Conservation (phyloP, 768 basidiomycete genomes). For the Gautieria morchelliformis region DNA sequence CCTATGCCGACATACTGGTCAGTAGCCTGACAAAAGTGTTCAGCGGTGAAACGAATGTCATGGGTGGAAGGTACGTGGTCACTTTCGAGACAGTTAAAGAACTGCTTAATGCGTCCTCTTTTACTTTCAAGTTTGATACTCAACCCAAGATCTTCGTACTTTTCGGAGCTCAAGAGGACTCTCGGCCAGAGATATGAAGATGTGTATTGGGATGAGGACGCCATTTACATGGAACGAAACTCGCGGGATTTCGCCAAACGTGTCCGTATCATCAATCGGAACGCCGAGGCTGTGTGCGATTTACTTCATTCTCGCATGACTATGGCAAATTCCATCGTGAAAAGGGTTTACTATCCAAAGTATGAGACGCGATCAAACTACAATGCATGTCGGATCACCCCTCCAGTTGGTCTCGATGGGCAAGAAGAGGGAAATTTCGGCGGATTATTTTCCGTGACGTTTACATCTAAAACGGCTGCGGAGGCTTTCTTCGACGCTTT, state of each 20-base stretch:
- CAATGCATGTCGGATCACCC: constrained; percentile 14
- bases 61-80: constrained; percentile 40
- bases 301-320: constrained; percentile 25
- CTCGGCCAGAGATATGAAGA: constrained; percentile 33
- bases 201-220: constrained; percentile 38
- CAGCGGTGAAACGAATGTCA: constrained; percentile 42
- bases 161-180: constrained; percentile 25
- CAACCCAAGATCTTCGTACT: constrained; percentile 32
- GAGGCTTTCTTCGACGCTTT: constrained; percentile 36
- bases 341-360: constrained; percentile 39
- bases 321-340: constrained; percentile 23
- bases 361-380: constrained; percentile 34
- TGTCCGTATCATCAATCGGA: constrained; percentile 33
- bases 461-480: constrained; percentile 30
- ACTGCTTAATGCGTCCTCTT: neutral
- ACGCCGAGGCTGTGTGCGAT: constrained; percentile 36
- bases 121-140: constrained; percentile 31
- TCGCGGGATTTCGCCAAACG: constrained; percentile 38
- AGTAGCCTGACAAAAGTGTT: constrained; percentile 46
- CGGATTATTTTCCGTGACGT: constrained; percentile 34
- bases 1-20: constrained; percentile 38
- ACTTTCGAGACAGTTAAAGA: neutral
- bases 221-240: constrained; percentile 45
- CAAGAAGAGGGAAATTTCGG: constrained; percentile 28
- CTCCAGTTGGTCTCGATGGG: constrained; percentile 1